These are phyloP conservation scores for Fusarium gaditjirri DNA, from an alignment of 2,329 filamentous ascomycete species.

Conservation along the genomic window DNA sequence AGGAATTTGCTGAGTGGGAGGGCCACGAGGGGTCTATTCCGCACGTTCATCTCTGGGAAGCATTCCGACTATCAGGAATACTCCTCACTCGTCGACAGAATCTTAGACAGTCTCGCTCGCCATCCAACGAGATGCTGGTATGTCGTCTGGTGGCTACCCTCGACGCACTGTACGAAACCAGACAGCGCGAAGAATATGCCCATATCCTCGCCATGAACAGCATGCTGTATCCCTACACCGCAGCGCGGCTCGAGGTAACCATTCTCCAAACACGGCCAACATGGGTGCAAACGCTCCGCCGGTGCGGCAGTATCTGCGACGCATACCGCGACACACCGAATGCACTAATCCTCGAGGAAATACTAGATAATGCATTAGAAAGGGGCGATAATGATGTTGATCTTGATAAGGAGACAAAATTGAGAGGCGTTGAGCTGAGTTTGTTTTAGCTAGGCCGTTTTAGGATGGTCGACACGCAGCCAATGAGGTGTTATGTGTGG, in stretches of 20 bases:
- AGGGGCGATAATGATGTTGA: conserved; percentile 21
- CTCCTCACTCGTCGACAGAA: conserved; percentile 34
- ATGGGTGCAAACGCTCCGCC: conserved; percentile 29
- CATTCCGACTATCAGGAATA: conserved; percentile 42
- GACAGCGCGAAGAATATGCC: conserved; percentile 8
- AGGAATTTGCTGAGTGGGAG: conserved; percentile 36
- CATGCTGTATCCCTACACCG: conserved; percentile 43
- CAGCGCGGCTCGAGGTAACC: conserved; percentile 41
- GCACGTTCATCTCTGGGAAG: conserved; percentile 46
- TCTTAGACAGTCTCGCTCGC: background rate
- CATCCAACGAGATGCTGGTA: conserved; percentile 30
- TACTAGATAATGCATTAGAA: conserved; percentile 28
- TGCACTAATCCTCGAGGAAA: conserved; percentile 14
- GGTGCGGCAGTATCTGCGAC: conserved; percentile 6
- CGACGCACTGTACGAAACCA: conserved; percentile 39
- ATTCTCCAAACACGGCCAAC: conserved; percentile 20
- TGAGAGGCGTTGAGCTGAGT: conserved; percentile 24
- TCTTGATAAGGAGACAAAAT: conserved; percentile 23
- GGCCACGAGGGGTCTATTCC: conserved; percentile 42
- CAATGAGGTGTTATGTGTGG: background rate
- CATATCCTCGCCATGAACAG: conserved; percentile 40
- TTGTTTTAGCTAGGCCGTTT: conserved; percentile 16
- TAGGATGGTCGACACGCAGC: conserved; percentile 13
- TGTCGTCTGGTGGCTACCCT: conserved; percentile 40
- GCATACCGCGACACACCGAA: conserved; percentile 27